Evolutionary conservation across 768 basidiomycete genomes (phyloP).

Genomic region (Psilocybe tampanensis): DNA sequence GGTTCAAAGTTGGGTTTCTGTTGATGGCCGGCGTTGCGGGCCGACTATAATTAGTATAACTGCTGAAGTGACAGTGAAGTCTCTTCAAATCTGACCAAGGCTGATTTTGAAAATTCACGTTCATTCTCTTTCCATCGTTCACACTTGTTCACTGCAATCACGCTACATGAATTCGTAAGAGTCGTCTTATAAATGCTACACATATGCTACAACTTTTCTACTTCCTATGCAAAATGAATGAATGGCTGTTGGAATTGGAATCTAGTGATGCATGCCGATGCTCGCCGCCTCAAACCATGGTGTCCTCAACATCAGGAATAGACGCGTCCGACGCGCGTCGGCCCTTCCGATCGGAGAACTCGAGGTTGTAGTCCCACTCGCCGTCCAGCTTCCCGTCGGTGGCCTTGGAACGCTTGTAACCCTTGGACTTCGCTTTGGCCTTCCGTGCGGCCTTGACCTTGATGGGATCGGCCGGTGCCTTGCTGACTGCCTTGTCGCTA

Average conservation of each 20-base stretch:
- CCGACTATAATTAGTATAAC: too few species aligned
- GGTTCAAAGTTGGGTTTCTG: too few species aligned
- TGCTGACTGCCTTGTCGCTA: slow-evolving; percentile 10
- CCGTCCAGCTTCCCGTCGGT: slow-evolving; percentile 24
- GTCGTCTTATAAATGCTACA: background rate
- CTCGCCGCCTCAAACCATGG: background rate
- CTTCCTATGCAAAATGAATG: background rate
- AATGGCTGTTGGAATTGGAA: background rate
- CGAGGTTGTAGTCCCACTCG: slow-evolving; percentile 29
- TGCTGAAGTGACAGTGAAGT: too few species aligned
- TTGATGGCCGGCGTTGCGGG: too few species aligned
- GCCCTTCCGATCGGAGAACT: slow-evolving; percentile 17
- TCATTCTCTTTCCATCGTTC: too few species aligned
- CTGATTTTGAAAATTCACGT: too few species aligned
- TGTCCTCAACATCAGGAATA: slow-evolving; percentile 9
- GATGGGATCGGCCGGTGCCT: slow-evolving; percentile 5
- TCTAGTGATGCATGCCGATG: too few species aligned
- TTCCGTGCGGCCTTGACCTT: slow-evolving; percentile 21
- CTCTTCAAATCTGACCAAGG: too few species aligned
- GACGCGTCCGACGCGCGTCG: slow-evolving; percentile 22
- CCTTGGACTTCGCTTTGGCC: slow-evolving; percentile 25
- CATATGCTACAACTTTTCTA: slow-evolving; percentile 10
- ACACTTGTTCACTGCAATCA: too few species aligned
- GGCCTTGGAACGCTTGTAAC: slow-evolving; percentile 24
- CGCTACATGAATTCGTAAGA: too few species aligned